phyloP scores from a whole-genome alignment of 805 yeast genomes.

The Yamadazyma takamatsuzukensis region DNA sequence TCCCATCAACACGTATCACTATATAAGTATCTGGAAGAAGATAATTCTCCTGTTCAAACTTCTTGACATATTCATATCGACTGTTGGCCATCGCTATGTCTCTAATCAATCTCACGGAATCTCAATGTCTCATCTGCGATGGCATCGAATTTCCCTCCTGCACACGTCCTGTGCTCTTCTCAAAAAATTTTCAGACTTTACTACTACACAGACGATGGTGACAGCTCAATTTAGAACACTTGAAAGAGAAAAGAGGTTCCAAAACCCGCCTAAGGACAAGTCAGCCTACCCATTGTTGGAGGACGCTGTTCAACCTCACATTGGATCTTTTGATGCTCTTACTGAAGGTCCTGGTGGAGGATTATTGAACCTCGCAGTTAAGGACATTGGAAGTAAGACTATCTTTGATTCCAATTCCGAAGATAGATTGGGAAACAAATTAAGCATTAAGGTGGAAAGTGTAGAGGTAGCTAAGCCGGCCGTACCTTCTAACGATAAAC shows the following conservation, averaged over 20 bases:
- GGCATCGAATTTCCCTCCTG: no score
- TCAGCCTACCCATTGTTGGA: slow-evolving; percentile 75
- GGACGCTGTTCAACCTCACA: slow-evolving; percentile 92
- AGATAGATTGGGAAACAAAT: slow-evolving; percentile 76
- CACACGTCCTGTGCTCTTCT: no score
- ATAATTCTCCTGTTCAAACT: slow-evolving; percentile 69
- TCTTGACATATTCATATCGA: slow-evolving; percentile 79
- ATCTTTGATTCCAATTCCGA: slow-evolving; percentile 77
- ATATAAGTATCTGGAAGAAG: slow-evolving; percentile 79
- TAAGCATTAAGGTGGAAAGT: slow-evolving; percentile 79
- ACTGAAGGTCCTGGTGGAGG: slow-evolving; percentile 89
- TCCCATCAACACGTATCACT: slow-evolving; percentile 85
- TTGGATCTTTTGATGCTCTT: slow-evolving; percentile 93
- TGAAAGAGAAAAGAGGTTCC: slow-evolving; percentile 81
- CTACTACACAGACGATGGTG: no score
- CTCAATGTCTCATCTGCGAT: no score
- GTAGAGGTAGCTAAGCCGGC: slow-evolving; percentile 85
- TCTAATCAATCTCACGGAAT: slow-evolving; percentile 1
- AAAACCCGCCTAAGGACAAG: slow-evolving; percentile 85
- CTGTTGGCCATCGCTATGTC: slow-evolving; percentile 69
- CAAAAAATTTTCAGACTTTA: no score
- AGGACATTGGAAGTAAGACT: slow-evolving; percentile 83
- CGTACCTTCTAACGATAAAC: slow-evolving; percentile 65
- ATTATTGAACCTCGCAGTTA: slow-evolving; percentile 74
- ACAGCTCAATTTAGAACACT: slow-evolving; percentile 72